Evolutionary conservation across 225 moss, liverwort and hornwort species (phyloP).

Genomic region (Polytrichum formosum): DNA sequence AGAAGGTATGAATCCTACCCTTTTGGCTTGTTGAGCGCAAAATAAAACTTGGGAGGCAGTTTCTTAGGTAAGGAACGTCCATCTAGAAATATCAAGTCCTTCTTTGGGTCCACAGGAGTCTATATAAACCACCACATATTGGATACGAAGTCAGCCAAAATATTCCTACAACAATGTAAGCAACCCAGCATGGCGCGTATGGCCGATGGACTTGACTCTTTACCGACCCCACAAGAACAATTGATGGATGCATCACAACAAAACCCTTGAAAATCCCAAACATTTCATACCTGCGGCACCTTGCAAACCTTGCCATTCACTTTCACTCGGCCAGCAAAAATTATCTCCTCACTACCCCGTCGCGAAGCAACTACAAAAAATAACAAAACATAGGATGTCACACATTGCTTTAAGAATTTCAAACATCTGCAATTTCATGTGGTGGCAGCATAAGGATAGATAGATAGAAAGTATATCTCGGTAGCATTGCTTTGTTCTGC

Average conservation of each 20-base stretch:
- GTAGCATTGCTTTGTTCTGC: too few species aligned
- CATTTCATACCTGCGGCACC: slow-evolving; percentile 71
- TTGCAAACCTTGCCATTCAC: slow-evolving; percentile 92
- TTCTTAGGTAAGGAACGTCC: slow-evolving; percentile 81
- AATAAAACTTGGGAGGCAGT: slow-evolving; percentile 74
- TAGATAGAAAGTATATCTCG: too few species aligned
- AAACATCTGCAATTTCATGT: too few species aligned
- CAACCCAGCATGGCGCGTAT: too few species aligned
- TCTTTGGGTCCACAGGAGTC: slow-evolving; percentile 87
- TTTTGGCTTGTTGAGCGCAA: slow-evolving; percentile 93
- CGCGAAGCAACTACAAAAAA: slow-evolving; percentile 84
- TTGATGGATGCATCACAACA: too few species aligned
- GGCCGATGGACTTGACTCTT: too few species aligned
- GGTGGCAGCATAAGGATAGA: too few species aligned
- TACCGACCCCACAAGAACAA: too few species aligned
- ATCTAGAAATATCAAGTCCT: slow-evolving; percentile 86
- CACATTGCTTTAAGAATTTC: too few species aligned
- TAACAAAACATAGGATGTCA: too few species aligned
- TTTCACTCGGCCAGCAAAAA: slow-evolving; percentile 90
- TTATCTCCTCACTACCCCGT: slow-evolving; percentile 82
- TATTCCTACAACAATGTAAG: slow-evolving; percentile 4
- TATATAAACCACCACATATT: slow-evolving; percentile 26
- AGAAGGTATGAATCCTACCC: slow-evolving; percentile 44
- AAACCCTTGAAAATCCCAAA: too few species aligned
- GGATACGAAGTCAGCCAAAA: slow-evolving; percentile 10